Evolutionary conservation across 2,329 filamentous ascomycete species (phyloP).

Genomic region (Penicillium crustosum): DNA sequence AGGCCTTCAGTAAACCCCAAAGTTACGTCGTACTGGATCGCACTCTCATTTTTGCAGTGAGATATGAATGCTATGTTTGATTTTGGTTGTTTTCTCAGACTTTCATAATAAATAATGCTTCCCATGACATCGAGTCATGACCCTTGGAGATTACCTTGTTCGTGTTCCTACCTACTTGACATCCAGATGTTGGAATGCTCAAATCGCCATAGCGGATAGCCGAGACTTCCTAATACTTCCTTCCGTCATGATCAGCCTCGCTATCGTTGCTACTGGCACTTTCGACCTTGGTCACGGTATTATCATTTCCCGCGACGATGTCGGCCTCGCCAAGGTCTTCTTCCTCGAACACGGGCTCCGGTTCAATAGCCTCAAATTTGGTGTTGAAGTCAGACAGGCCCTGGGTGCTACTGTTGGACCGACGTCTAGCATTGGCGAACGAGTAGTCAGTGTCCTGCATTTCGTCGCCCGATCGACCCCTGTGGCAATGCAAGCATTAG

Average conservation of each 20-base stretch:
- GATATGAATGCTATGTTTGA: background rate
- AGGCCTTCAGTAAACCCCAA: background rate
- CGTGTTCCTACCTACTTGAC: background rate
- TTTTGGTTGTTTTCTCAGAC: background rate
- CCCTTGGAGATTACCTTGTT: background rate
- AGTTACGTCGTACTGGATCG: background rate
- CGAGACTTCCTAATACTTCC: conserved; percentile 9
- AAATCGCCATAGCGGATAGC: background rate
- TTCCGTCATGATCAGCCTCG: conserved; percentile 19
- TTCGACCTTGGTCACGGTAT: conserved; percentile 23
- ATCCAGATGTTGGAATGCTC: background rate
- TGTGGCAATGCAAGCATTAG: conserved; percentile 39
- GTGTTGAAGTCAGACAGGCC: conserved; percentile 82
- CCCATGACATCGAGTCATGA: background rate
- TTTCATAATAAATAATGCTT: background rate
- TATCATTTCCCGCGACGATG: conserved; percentile 38
- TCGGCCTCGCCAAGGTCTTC: conserved; percentile 67
- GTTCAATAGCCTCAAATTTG: conserved; percentile 90
- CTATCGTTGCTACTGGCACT: conserved; percentile 49
- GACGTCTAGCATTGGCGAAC: conserved; percentile 81
- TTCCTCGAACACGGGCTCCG: conserved; percentile 91
- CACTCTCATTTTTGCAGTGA: background rate
- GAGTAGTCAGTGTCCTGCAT: conserved; percentile 80
- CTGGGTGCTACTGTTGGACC: conserved; percentile 83
- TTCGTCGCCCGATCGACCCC: conserved; percentile 83